Percentiles rank a stretch among this genome's conserved stretches.
Conservation (phyloP, 1,284 basidiomycete genomes). For the Trametes sp. region DNA sequence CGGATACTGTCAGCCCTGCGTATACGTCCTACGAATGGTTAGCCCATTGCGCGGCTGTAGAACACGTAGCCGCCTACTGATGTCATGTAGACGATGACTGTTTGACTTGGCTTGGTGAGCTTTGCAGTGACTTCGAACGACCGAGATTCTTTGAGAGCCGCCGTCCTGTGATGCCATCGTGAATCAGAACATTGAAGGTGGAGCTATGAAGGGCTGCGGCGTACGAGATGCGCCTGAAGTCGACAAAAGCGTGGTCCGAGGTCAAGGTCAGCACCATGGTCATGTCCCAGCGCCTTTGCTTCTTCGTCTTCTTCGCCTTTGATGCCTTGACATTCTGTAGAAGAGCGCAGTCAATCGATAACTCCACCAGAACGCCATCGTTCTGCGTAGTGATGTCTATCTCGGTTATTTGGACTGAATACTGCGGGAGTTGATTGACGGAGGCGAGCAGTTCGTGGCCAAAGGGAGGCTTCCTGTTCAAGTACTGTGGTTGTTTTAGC, state of each 20-base stretch:
- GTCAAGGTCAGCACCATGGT: constrained; percentile 76
- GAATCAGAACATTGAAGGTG: neutral
- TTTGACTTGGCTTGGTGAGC: constrained; percentile 78
- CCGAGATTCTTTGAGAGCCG: constrained; percentile 61
- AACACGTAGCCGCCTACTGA: constrained; percentile 54
- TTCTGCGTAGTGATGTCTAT: constrained; percentile 45
- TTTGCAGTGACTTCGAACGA: constrained; percentile 63
- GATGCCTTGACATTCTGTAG: constrained; percentile 39
- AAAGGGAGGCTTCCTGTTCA: constrained; percentile 78
- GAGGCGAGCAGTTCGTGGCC: constrained; percentile 70
- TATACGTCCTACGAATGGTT: constrained; percentile 61
- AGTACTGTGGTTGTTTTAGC: constrained; percentile 52
- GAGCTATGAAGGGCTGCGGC: constrained; percentile 34
- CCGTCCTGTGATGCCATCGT: constrained; percentile 58
- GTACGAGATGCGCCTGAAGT: constrained; percentile 80
- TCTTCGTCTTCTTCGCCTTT: constrained; percentile 53
- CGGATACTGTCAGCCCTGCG: constrained; percentile 65
- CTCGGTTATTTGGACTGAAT: constrained; percentile 60
- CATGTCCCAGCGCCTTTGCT: constrained; percentile 57
- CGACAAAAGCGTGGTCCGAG: constrained; percentile 74
- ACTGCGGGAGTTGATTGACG: constrained; percentile 70
- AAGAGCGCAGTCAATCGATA: constrained; percentile 66
- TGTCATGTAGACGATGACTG: constrained; percentile 65
- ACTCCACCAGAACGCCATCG: constrained; percentile 64
- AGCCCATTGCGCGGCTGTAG: constrained; percentile 3